These are phyloP conservation scores for Annulohypoxylon truncatum DNA, from an alignment of 2,329 filamentous ascomycete genomes.

Conservation along the genomic window DNA sequence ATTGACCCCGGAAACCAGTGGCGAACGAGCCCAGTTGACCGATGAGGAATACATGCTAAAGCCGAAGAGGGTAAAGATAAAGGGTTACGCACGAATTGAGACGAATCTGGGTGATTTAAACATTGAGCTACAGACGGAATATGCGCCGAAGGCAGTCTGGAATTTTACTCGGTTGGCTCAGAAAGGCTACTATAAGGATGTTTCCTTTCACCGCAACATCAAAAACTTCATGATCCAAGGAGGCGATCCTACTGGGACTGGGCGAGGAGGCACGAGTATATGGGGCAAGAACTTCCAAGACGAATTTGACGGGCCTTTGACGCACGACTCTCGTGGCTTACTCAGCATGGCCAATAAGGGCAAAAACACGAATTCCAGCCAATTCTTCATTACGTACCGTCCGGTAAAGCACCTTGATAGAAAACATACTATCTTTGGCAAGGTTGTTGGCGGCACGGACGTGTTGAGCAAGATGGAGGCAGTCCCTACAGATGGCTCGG, in stretches of 20 bases:
- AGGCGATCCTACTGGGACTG: constrained; percentile 92
- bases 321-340: constrained; percentile 84
- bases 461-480: constrained; percentile 81
- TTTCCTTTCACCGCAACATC: constrained; percentile 93
- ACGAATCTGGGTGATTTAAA: constrained; percentile 89
- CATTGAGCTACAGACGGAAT: constrained; percentile 89
- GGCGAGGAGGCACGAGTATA: constrained; percentile 86
- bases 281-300: constrained; percentile 97
- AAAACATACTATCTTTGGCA: constrained; percentile 97
- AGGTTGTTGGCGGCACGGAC: constrained; percentile 80
- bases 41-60: constrained; percentile 98
- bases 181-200: constrained; percentile 87
- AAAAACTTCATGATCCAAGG: constrained; percentile 98
- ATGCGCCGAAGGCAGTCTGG: constrained; percentile 93
- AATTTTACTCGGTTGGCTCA: constrained; percentile 92
- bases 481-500: constrained; percentile 77
- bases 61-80: constrained; percentile 86
- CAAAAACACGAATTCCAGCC: constrained; percentile 95
- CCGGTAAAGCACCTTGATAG: constrained; percentile 86
- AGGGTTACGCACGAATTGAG: constrained; percentile 90
- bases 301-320: constrained; percentile 88
- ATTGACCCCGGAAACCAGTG: constrained; percentile 89
- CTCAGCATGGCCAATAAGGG: constrained; percentile 98
- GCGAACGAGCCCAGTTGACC: constrained; percentile 84
- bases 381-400: constrained; percentile 95